Evolutionary conservation across 148 eudicot species (phyloP).

Genomic region (Vaccinium myrtillus): DNA sequence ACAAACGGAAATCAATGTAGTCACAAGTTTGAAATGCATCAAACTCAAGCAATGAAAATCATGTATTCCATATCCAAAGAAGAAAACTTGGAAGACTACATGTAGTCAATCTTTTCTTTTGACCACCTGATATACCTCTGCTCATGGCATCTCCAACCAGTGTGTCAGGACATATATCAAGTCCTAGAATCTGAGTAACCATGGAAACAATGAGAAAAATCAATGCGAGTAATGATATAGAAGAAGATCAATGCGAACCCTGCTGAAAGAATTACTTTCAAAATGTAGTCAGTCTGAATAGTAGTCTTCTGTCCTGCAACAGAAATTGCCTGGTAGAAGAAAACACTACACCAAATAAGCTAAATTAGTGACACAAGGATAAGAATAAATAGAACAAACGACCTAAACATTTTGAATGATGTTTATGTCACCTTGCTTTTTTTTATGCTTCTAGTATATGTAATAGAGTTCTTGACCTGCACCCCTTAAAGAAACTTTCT

Average conservation of each 20-base stretch:
- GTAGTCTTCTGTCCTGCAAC: conserved; percentile 61
- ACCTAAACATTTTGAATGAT: background rate
- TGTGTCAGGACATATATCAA: conserved; percentile 73
- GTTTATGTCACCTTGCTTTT: background rate
- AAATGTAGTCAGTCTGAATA: conserved; percentile 77
- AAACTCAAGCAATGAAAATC: background rate
- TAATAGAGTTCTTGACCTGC: background rate
- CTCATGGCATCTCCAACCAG: conserved; percentile 77
- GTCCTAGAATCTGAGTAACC: conserved; percentile 63
- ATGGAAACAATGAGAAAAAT: conserved; percentile 11
- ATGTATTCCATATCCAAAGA: background rate
- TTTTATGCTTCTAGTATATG: background rate
- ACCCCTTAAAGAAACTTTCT: background rate
- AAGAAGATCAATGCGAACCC: background rate
- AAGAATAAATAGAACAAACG: background rate
- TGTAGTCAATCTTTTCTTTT: conserved; percentile 78
- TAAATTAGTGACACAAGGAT: background rate
- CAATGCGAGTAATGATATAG: background rate
- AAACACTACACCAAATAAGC: background rate
- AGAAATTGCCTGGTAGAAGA: conserved; percentile 57
- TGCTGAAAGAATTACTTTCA: conserved; percentile 49
- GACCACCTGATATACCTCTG: conserved; percentile 84
- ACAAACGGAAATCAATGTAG: background rate
- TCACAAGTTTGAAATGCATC: background rate
- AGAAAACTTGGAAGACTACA: conserved; percentile 29